A percentile compares a stretch with the other conserved stretches of the same genome.
Evolutionary conservation across 169 alveolate genomes (phyloP).

Genomic region (Eimeria acervulina): DNA sequence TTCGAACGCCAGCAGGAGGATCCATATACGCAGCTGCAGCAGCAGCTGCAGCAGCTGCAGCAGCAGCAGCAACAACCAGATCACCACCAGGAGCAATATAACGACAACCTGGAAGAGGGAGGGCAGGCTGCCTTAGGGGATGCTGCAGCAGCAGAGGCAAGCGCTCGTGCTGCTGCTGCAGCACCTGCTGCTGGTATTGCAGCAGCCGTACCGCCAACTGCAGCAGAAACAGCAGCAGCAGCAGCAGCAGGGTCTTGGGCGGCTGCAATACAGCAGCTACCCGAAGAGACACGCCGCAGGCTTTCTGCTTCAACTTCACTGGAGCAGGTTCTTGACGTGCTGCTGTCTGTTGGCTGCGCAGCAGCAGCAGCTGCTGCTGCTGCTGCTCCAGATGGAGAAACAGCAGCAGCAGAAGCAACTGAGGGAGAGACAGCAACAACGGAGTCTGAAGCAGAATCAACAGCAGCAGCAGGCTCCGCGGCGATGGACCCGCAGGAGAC

Average conservation of each 20-base stretch:
- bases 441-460: neutral
- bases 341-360: too few species aligned
- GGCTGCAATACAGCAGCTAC: constrained; percentile 23
- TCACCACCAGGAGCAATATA: too few species aligned
- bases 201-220: neutral
- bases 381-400: too few species aligned
- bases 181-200: neutral
- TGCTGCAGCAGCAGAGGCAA: neutral
- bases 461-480: too few species aligned
- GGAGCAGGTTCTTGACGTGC: neutral
- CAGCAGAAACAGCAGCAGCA: neutral
- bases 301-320: neutral
- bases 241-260: too few species aligned
- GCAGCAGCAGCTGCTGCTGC: too few species aligned
- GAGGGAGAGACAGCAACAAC: neutral
- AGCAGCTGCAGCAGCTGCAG: neutral
- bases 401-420: too few species aligned
- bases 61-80: too few species aligned
- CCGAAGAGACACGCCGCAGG: neutral
- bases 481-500: neutral
- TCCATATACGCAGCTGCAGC: neutral
- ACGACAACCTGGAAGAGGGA: neutral
- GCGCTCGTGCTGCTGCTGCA: too few species aligned
- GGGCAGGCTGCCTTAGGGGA: neutral
- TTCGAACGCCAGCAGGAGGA: neutral